A percentile compares a stretch with the other conserved stretches of the same genome.
Conservation (phyloP, 768 basidiomycete genomes). For the Tricholomella constricta region DNA sequence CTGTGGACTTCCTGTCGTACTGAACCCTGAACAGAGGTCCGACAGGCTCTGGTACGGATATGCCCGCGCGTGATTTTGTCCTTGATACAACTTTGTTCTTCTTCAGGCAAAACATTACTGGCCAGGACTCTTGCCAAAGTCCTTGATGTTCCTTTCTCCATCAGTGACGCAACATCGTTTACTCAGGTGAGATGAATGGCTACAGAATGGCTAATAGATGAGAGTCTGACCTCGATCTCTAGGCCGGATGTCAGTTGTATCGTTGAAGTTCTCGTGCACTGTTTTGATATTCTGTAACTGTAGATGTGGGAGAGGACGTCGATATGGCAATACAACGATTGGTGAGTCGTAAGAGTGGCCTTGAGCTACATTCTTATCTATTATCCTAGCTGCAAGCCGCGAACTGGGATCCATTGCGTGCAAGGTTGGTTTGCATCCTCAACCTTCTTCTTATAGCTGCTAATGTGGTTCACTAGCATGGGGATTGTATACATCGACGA, state of each 20-base stretch:
- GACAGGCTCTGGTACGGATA: conserved; percentile 72
- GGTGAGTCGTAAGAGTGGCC: conserved; percentile 38
- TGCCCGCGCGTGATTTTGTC: neutral
- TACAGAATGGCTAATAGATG: neutral
- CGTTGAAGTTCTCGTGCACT: neutral
- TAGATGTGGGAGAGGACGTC: conserved; percentile 96
- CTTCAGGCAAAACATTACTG: conserved; percentile 81
- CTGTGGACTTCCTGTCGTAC: neutral
- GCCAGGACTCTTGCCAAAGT: conserved; percentile 91
- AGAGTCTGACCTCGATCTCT: neutral
- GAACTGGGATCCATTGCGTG: conserved; percentile 83
- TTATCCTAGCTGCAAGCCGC: conserved; percentile 76
- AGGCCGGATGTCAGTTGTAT: conserved; percentile 72
- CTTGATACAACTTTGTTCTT: neutral
- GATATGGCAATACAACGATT: conserved; percentile 88
- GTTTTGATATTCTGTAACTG: conserved; percentile 8
- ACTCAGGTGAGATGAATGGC: conserved; percentile 62
- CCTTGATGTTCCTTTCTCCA: conserved; percentile 92
- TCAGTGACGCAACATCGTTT: conserved; percentile 91
- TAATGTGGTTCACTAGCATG: conserved; percentile 48
- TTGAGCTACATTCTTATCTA: neutral
- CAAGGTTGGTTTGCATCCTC: conserved; percentile 53
- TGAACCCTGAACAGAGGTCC: conserved; percentile 56
- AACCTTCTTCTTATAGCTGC: conserved; percentile 2
- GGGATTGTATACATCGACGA: conserved; percentile 98